These are phyloP conservation scores for Cynara cardunculus DNA, from an alignment of 129 eudicot species.

Conservation along the genomic window DNA sequence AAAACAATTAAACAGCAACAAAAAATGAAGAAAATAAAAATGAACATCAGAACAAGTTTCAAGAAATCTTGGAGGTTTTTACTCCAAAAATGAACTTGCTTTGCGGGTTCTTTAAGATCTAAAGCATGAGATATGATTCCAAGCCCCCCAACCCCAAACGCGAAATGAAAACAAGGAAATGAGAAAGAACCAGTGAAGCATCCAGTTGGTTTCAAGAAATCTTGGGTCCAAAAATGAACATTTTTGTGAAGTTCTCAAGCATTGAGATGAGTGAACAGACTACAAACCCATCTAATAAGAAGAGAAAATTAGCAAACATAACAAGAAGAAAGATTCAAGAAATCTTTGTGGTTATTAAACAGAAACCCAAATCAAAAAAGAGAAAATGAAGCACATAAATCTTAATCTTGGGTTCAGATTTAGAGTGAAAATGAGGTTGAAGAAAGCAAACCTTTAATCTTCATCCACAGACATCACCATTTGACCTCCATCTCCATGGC, in stretches of 20 bases:
- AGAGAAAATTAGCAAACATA: neutral
- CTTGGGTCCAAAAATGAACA: neutral
- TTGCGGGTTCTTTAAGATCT: slow-evolving; percentile 16
- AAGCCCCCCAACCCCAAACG: neutral
- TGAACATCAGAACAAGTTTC: neutral
- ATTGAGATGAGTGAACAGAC: neutral
- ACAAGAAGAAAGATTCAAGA: neutral
- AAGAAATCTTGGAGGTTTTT: slow-evolving; percentile 12
- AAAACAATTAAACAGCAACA: too few species aligned
- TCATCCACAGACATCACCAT: slow-evolving; percentile 37
- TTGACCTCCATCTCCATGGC: slow-evolving; percentile 34
- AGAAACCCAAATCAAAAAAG: neutral
- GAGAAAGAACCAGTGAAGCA: neutral
- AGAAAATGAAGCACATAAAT: neutral
- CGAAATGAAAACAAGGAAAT: neutral
- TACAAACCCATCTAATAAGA: neutral
- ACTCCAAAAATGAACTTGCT: neutral
- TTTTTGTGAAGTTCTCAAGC: neutral
- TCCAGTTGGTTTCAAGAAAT: slow-evolving; percentile 16
- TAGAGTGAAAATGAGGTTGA: neutral
- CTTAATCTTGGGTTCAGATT: neutral
- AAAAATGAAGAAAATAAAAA: neutral
- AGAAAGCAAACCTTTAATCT: slow-evolving; percentile 25
- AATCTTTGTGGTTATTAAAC: neutral
- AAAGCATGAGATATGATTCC: slow-evolving; percentile 5